Conservation (phyloP, 2,329 filamentous ascomycete genomes). For the Penicillium italicum region DNA sequence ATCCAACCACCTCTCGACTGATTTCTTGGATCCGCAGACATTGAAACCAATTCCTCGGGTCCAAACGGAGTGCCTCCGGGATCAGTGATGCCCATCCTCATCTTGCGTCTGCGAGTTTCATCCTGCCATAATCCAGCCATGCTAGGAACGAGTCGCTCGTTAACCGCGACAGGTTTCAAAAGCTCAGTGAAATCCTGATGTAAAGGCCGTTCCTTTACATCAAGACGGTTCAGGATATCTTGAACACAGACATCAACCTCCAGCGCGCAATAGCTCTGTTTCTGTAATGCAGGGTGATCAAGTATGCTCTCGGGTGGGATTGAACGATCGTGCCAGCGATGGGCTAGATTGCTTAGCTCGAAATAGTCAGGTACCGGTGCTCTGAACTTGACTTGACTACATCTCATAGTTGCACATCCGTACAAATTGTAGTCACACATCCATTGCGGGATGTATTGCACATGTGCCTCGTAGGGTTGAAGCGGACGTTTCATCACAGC, state of each 20-base stretch:
- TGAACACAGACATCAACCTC: constrained; percentile 88
- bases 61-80: constrained; percentile 73
- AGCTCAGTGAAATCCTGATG: constrained; percentile 86
- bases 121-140: constrained; percentile 93
- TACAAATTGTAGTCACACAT: constrained; percentile 99
- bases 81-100: constrained; percentile 61
- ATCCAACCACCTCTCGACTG: constrained; percentile 79
- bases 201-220: constrained; percentile 70
- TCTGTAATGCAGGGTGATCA: constrained; percentile 62
- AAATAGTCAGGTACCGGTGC: constrained; percentile 68
- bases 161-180: constrained; percentile 57
- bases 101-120: constrained; percentile 74
- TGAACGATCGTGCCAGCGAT: constrained; percentile 77
- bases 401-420: constrained; percentile 83
- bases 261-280: constrained; percentile 80
- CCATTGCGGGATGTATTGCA: constrained; percentile 91
- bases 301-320: constrained; percentile 60
- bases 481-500: constrained; percentile 78
- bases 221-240: constrained; percentile 76
- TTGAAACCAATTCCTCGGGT: constrained; percentile 75
- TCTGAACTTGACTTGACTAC: constrained; percentile 67
- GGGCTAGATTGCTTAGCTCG: constrained; percentile 57
- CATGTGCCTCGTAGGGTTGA: constrained; percentile 89
- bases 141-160: constrained; percentile 83
- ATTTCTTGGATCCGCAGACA: constrained; percentile 78